Evolutionary conservation across 768 basidiomycete genomes (phyloP), one percentile per base, ranked within the genome.

Genomic region (Tylopilus cervinicoccineus): DNA sequence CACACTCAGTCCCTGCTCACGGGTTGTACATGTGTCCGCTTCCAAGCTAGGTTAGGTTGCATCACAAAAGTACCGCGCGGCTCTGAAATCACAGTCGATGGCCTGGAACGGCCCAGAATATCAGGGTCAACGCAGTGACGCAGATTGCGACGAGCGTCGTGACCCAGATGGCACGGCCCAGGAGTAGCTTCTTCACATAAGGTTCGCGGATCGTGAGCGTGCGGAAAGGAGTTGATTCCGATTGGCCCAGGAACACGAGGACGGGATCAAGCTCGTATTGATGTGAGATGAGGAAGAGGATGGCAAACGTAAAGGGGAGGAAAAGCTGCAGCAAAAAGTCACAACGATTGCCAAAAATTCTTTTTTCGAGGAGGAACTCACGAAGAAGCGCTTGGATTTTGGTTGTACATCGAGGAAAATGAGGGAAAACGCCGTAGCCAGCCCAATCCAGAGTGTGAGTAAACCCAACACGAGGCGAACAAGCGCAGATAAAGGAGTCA

Each of bases 181-280:
- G 64, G 8, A 98, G 77, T 13, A 99, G 76, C 66, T 91, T 94
- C 70, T 81, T 83, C 57, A 99, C 94, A 64, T 97, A 98, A 23
- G 88, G 88, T 68, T 99, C 95, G 45, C 86, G 83, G 47, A 99
- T 93, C 36, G 77, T 79, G 45, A 98, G 85, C 6, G 91, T 92
- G 48, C 89, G 84, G 82, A 98, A 98, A 2, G 95, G 94, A 11
- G 93, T 96, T 33, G 94, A 96, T 67, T 98, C 96, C 37, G 93
- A 94, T 66, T 90, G 89, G 51, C 84, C 84, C 60, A 97, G 71
- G 72, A 98, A 90, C 55, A 97, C 88, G 56, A 98, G 84, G 60
- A 98, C 75, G 11, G 96, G 96, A 65, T 97, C 95, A 44, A 98
- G 84, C 67, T 96, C 93, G 70, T 98, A 98, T 68, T 94, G 93